A percentile compares a stretch with the other conserved stretches of the same genome.
These are phyloP conservation scores for Gossypium thurberi DNA, from an alignment of 345 rosid species.

Conservation along the genomic window DNA sequence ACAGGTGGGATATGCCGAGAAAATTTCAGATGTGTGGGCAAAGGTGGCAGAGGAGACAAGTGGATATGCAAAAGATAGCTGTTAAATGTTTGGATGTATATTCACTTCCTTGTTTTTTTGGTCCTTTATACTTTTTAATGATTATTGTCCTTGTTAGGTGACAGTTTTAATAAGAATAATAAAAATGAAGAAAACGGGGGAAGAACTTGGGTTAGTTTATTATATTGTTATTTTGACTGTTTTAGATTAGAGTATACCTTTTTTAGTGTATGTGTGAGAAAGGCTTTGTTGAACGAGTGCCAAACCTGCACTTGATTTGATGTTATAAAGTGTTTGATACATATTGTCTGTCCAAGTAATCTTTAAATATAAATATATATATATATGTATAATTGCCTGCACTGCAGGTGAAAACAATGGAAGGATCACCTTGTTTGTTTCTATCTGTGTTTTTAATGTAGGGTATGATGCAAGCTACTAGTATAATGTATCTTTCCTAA, in stretches of 20 bases:
- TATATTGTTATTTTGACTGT: background rate
- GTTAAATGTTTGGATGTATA: slow-evolving; percentile 32
- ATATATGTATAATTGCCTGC: no score
- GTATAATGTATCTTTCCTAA: no score
- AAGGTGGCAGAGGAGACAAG: slow-evolving; percentile 86
- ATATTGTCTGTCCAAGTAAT: no score
- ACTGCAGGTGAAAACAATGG: no score
- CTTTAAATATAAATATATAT: no score
- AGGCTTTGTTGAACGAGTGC: background rate
- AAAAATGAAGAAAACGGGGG: slow-evolving; percentile 12
- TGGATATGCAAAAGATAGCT: slow-evolving; percentile 54
- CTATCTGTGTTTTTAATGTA: no score
- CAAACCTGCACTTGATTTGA: slow-evolving; percentile 2
- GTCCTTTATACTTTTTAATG: background rate
- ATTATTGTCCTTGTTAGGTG: slow-evolving; percentile 17
- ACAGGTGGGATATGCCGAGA: slow-evolving; percentile 96
- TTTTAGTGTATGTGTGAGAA: slow-evolving; percentile 9
- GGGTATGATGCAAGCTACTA: no score
- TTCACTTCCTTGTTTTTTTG: slow-evolving; percentile 19
- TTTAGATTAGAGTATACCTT: background rate
- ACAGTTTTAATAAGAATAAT: slow-evolving; percentile 12
- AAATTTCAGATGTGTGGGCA: slow-evolving; percentile 81
- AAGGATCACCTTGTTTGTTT: no score
- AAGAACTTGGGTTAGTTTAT: slow-evolving; percentile 2
- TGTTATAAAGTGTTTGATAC: slow-evolving; percentile 7